These are phyloP conservation scores for Neoboletus magnificus DNA, from an alignment of 768 basidiomycete species.

Conservation along the genomic window DNA sequence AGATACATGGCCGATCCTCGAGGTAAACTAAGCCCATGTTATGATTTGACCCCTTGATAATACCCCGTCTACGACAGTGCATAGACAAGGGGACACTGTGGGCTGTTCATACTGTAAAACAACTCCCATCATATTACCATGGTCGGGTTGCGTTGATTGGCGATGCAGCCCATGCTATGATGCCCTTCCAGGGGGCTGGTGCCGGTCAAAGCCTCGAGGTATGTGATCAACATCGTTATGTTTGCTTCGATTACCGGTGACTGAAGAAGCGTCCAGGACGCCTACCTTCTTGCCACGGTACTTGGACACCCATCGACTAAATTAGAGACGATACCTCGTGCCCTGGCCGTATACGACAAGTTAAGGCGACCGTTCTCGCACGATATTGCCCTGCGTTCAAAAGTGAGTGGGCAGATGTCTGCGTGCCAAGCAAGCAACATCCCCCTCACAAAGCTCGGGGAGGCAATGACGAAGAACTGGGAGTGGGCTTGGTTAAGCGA, in stretches of 20 bases:
- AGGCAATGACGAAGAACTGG: slow-evolving; percentile 49
- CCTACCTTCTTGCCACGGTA: slow-evolving; percentile 34
- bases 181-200: slow-evolving; percentile 44
- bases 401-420: slow-evolving; percentile 15
- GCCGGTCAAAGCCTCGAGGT: slow-evolving; percentile 45
- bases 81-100: slow-evolving; percentile 52
- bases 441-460: slow-evolving; percentile 39
- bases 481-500: slow-evolving; percentile 45
- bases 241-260: neutral
- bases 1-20: slow-evolving; percentile 53
- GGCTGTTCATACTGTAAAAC: slow-evolving; percentile 59
- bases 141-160: slow-evolving; percentile 49
- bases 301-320: slow-evolving; percentile 42
- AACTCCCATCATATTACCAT: slow-evolving; percentile 49
- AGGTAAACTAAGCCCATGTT: slow-evolving; percentile 36
- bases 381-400: slow-evolving; percentile 30
- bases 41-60: neutral
- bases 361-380: slow-evolving; percentile 47
- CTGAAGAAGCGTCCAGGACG: slow-evolving; percentile 25
- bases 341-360: slow-evolving; percentile 46
- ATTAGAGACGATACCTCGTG: slow-evolving; percentile 37
- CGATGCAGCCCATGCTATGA: slow-evolving; percentile 43
- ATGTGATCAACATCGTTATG: neutral
- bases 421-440: slow-evolving; percentile 15
- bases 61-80: slow-evolving; percentile 37